Evolutionary conservation across 2,329 filamentous ascomycete species (phyloP).

Genomic region (Ophiocordyceps camponoti-saundersi): DNA sequence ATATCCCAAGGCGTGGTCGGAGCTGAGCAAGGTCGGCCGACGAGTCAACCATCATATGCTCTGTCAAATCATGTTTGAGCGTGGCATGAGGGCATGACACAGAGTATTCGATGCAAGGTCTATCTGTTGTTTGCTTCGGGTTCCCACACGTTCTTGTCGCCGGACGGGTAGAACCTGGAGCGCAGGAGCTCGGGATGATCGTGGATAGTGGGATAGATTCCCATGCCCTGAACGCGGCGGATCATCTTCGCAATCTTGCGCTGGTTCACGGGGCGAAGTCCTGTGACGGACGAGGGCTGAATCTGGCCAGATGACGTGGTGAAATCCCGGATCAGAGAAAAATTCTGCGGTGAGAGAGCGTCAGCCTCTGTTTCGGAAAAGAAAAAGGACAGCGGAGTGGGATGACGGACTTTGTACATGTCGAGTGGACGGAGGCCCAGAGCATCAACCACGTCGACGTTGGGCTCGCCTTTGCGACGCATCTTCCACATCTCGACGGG

Average conservation of each 20-base stretch:
- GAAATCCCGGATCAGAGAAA: constrained; percentile 78
- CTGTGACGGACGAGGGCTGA: constrained; percentile 56
- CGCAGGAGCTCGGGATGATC: constrained; percentile 67
- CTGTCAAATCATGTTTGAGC: constrained; percentile 30
- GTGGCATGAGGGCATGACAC: constrained; percentile 28
- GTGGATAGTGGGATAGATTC: constrained; percentile 83
- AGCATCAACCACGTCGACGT: constrained; percentile 60
- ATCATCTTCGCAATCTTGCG: constrained; percentile 87
- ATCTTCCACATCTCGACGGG: constrained; percentile 68
- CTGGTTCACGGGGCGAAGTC: constrained; percentile 77
- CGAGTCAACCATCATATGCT: constrained; percentile 25
- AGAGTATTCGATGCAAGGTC: background rate
- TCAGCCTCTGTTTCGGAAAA: background rate
- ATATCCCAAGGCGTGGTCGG: constrained; percentile 53
- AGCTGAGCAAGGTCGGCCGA: constrained; percentile 39
- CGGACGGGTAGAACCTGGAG: constrained; percentile 13
- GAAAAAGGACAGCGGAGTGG: no score
- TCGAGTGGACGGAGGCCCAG: constrained; percentile 65
- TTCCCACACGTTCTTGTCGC: background rate
- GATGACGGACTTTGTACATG: constrained; percentile 61
- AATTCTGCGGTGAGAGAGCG: constrained; percentile 49
- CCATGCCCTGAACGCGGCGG: constrained; percentile 71
- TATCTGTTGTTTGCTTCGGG: background rate
- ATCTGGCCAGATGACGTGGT: constrained; percentile 76
- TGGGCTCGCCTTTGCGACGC: constrained; percentile 40